Percentiles rank a stretch among this genome's conserved stretches.
Conservation (phyloP, 257 asterid genomes). For the Henckelia pumila region DNA sequence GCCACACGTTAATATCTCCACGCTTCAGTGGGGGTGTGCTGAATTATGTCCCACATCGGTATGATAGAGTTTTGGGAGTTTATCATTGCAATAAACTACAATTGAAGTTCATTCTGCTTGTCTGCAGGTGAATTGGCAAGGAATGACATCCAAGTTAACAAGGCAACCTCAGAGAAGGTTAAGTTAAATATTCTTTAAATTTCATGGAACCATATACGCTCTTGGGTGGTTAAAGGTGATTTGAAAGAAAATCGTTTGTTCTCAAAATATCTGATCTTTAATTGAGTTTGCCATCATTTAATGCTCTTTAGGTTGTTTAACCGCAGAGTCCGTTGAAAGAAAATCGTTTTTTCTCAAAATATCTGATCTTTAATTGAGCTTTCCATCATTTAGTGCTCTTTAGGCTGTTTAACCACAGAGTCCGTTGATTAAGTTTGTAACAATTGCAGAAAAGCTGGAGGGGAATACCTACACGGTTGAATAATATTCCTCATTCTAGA, state of each 20-base stretch:
- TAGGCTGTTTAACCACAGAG: slow-evolving; percentile 64
- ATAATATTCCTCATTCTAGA: slow-evolving; percentile 95
- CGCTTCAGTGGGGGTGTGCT: too few relatives aligned
- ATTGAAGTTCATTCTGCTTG: slow-evolving; percentile 29
- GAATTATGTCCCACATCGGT: too few relatives aligned
- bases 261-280: too few relatives aligned
- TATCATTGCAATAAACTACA: slow-evolving; percentile 22
- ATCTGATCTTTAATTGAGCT: slow-evolving; percentile 71
- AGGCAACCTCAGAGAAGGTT: slow-evolving; percentile 51
- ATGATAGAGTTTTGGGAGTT: too few relatives aligned
- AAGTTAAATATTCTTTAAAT: slow-evolving; percentile 8
- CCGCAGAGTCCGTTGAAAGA: too few relatives aligned
- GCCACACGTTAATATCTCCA: too few relatives aligned
- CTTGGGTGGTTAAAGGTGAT: background rate
- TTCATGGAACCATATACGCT: slow-evolving; percentile 6
- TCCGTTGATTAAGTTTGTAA: slow-evolving; percentile 27
- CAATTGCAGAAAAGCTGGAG: slow-evolving; percentile 72
- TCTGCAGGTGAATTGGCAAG: slow-evolving; percentile 40
- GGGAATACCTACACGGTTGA: slow-evolving; percentile 90
- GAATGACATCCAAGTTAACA: slow-evolving; percentile 30
- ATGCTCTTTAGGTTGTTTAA: too few relatives aligned
- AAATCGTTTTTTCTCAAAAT: too few relatives aligned
- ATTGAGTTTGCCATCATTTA: too few relatives aligned
- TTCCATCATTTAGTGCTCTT: slow-evolving; percentile 72
- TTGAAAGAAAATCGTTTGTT: slow-evolving; percentile 18